Evolutionary conservation across 495 filamentous ascomycete genomes (phyloP).

Genomic region (Rusavskia elegans): DNA sequence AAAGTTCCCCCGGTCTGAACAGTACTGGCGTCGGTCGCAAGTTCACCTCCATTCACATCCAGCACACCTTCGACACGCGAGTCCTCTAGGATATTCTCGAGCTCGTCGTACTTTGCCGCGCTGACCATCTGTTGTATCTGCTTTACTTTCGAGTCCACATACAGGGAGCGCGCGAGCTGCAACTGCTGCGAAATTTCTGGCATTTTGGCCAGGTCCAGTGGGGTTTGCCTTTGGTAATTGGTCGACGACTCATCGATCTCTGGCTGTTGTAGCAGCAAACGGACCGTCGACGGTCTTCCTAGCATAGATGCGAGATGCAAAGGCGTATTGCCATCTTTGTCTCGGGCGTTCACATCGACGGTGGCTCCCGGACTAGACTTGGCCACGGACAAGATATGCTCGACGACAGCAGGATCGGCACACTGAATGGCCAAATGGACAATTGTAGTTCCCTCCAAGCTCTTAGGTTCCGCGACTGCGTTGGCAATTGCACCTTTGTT

Average conservation of each 20-base stretch:
- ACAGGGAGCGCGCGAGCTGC: conserved; percentile 78
- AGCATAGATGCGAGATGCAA: conserved; percentile 78
- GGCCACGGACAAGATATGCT: conserved; percentile 71
- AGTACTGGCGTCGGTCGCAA: conserved; percentile 66
- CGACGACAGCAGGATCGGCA: conserved; percentile 87
- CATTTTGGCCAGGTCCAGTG: conserved; percentile 75
- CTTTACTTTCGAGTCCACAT: conserved; percentile 70
- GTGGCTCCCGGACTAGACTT: conserved; percentile 30
- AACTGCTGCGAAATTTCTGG: conserved; percentile 93
- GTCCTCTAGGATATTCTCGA: conserved; percentile 71
- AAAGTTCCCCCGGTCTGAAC: conserved; percentile 69
- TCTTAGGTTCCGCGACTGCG: conserved; percentile 40
- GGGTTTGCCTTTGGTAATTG: conserved; percentile 77
- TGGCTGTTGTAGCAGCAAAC: conserved; percentile 59
- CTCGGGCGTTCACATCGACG: conserved; percentile 75
- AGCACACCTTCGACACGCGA: conserved; percentile 66
- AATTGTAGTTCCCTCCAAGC: conserved; percentile 66
- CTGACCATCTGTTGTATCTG: conserved; percentile 64
- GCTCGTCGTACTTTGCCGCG: conserved; percentile 52
- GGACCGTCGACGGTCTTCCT: conserved; percentile 62
- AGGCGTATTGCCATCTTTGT: conserved; percentile 85
- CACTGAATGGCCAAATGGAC: conserved; percentile 95
- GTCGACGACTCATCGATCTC: conserved; percentile 77
- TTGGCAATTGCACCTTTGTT: conserved; percentile 82
- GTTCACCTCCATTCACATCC: conserved; percentile 79